Evolutionary conservation across 2,329 filamentous ascomycete genomes (phyloP).

Genomic region (Lachnellula cervina): DNA sequence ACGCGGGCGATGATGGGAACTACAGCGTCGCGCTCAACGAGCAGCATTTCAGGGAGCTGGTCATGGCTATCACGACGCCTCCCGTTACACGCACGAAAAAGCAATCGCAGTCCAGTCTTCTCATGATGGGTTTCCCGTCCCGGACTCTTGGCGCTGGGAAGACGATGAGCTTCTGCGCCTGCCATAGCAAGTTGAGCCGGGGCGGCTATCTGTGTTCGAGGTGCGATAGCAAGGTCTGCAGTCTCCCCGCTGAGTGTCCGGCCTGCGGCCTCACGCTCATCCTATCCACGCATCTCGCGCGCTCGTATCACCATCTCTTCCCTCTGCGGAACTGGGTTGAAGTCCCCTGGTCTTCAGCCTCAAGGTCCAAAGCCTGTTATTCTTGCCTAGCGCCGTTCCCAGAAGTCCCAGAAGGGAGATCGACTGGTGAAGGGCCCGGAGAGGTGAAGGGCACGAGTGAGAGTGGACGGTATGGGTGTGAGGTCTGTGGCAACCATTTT

Average conservation of each 20-base stretch:
- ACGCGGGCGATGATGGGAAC: constrained; percentile 67
- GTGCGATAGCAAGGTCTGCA: constrained; percentile 84
- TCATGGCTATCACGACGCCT: constrained; percentile 83
- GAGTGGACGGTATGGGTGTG: constrained; percentile 83
- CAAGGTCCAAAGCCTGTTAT: constrained; percentile 57
- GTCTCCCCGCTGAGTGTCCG: constrained; percentile 84
- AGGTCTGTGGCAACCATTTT: constrained; percentile 83
- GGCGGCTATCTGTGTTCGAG: constrained; percentile 90
- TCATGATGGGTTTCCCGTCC: constrained; percentile 98
- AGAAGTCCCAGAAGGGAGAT: constrained; percentile 13
- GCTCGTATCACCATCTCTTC: constrained; percentile 92
- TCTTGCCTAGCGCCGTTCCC: constrained; percentile 75
- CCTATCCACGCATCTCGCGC: constrained; percentile 83
- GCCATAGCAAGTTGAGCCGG: constrained; percentile 74
- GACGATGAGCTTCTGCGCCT: constrained; percentile 76
- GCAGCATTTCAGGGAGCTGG: constrained; percentile 80
- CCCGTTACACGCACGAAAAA: constrained; percentile 69
- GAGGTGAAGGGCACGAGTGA: constrained; percentile 66
- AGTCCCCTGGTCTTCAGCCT: constrained; percentile 75
- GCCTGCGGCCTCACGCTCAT: constrained; percentile 89
- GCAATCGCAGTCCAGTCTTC: constrained; percentile 57
- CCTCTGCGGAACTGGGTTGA: constrained; percentile 86
- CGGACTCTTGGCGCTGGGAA: constrained; percentile 66
- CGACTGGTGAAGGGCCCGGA: constrained; percentile 8
- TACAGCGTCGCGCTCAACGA: constrained; percentile 87